Evolutionary conservation across 306 rosid genomes (phyloP).

Genomic region (Sphenostylis stenocarpa): DNA sequence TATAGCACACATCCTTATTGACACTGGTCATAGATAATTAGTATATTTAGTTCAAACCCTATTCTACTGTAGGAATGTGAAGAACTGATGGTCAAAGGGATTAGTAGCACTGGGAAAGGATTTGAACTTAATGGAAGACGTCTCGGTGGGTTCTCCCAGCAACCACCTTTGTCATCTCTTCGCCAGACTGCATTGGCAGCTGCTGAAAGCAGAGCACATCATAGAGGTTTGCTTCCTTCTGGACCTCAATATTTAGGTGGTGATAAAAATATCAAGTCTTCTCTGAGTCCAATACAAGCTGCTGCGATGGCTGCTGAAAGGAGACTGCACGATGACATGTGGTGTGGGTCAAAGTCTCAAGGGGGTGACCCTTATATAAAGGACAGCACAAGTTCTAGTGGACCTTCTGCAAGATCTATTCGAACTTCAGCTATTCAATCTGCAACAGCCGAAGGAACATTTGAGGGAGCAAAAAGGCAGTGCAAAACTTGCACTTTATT

Average conservation of each 20-base stretch:
- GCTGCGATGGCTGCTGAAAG: constrained; percentile 72
- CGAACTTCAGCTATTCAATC: constrained; percentile 22
- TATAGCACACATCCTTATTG: neutral
- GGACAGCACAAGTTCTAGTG: constrained; percentile 20
- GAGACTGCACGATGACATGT: constrained; percentile 61
- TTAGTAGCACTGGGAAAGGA: constrained; percentile 51
- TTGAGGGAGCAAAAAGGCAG: constrained; percentile 44
- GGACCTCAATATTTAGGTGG: constrained; percentile 67
- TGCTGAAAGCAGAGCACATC: constrained; percentile 55
- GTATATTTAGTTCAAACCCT: neutral
- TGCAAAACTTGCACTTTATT: constrained; percentile 52
- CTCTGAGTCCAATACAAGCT: constrained; percentile 67
- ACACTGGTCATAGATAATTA: constrained; percentile 8
- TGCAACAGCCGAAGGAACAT: constrained; percentile 13
- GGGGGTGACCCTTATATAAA: constrained; percentile 30
- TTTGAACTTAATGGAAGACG: constrained; percentile 54
- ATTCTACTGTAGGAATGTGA: constrained; percentile 56
- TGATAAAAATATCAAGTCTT: constrained; percentile 45
- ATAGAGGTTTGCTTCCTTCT: constrained; percentile 45
- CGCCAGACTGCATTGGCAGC: constrained; percentile 54
- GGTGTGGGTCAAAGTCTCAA: constrained; percentile 59
- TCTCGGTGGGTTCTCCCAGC: constrained; percentile 55
- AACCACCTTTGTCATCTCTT: constrained; percentile 39
- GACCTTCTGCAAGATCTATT: constrained; percentile 35
- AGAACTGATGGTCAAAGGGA: constrained; percentile 55